Conservation (phyloP, 768 basidiomycete genomes). For the Coprinopsis marcescibilis region DNA sequence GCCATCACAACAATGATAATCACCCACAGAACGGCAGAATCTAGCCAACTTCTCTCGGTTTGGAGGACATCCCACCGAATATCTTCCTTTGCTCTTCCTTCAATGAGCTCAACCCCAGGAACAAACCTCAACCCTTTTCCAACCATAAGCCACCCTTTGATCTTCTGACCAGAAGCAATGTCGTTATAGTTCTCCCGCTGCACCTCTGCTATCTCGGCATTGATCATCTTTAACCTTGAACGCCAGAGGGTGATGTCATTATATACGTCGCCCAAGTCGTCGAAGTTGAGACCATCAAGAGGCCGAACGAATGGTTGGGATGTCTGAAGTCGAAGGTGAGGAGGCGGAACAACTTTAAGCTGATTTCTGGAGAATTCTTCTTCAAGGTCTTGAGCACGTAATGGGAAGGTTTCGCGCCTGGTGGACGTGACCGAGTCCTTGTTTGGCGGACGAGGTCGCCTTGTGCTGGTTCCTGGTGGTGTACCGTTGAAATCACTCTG, state of each 20-base stretch:
- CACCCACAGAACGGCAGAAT: constrained; percentile 51
- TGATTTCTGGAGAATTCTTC: too few species aligned
- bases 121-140: constrained; percentile 63
- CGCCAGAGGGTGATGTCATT: constrained; percentile 66
- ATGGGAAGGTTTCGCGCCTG: constrained; percentile 61
- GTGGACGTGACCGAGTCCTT: constrained; percentile 27
- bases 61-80: constrained; percentile 77
- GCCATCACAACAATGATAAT: constrained; percentile 44
- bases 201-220: constrained; percentile 62
- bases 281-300: constrained; percentile 63
- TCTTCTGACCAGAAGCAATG: constrained; percentile 62
- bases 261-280: constrained; percentile 61
- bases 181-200: constrained; percentile 64
- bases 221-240: constrained; percentile 63
- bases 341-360: constrained; percentile 42
- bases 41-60: constrained; percentile 42
- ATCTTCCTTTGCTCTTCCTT: constrained; percentile 79
- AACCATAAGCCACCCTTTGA: constrained; percentile 76
- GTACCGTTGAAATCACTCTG: constrained; percentile 33
- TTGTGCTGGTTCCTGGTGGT: constrained; percentile 27
- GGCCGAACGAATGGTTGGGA: constrained; percentile 70
- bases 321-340: constrained; percentile 65
- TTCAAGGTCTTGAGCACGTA: constrained; percentile 29
- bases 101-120: constrained; percentile 61
- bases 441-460: constrained; percentile 31